These are phyloP conservation scores for Sclerospora graminicola DNA, from an alignment of 352 stramenopile genomes.

Conservation along the genomic window DNA sequence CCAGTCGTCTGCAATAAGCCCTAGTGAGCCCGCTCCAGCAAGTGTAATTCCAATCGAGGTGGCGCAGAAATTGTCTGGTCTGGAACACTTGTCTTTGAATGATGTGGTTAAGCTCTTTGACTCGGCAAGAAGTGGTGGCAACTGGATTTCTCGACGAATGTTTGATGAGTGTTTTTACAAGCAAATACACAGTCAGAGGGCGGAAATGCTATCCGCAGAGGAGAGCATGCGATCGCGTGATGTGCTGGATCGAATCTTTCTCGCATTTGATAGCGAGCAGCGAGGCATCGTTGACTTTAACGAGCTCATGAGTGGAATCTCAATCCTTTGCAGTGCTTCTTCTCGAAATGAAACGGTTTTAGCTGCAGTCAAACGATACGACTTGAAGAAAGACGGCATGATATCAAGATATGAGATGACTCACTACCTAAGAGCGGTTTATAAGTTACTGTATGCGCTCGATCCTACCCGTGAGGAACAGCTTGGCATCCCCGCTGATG, in stretches of 20 bases:
- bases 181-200: conserved; percentile 34
- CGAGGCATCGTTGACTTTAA: conserved; percentile 69
- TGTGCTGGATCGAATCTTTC: conserved; percentile 68
- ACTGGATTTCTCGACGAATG: conserved; percentile 47
- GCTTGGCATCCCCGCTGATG: conserved; percentile 46
- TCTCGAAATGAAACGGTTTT: conserved; percentile 55
- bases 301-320: conserved; percentile 66
- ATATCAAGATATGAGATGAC: conserved; percentile 82
- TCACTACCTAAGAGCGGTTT: conserved; percentile 78
- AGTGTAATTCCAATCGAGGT: conserved; percentile 48
- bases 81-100: conserved; percentile 51
- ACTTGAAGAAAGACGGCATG: conserved; percentile 71
- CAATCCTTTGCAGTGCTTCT: conserved; percentile 49
- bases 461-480: conserved; percentile 52
- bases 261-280: conserved; percentile 62
- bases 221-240: conserved; percentile 54
- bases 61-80: conserved; percentile 57
- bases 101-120: conserved; percentile 51
- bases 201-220: conserved; percentile 17
- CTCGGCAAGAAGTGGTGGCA: conserved; percentile 30
- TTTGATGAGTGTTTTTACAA: conserved; percentile 77
- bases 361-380: conserved; percentile 78
- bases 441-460: conserved; percentile 66
- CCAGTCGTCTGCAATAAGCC: conserved; percentile 11
- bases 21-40: conserved; percentile 6